phyloP scores from a whole-genome alignment of 768 basidiomycete genomes.

The Leccinum rimulosum region DNA sequence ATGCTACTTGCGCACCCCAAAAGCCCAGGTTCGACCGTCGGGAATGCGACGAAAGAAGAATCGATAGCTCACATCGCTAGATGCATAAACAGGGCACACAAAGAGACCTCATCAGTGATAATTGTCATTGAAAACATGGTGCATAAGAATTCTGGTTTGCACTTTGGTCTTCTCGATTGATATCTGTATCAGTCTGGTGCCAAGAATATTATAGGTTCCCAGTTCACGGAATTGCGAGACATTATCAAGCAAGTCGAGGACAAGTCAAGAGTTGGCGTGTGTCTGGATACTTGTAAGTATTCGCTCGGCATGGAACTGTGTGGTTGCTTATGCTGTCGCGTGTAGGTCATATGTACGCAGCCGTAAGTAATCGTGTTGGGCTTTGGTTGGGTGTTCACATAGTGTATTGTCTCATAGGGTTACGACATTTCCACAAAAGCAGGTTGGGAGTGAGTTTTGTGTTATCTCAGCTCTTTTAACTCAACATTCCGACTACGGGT shows the following conservation, averaged over 20 bases:
- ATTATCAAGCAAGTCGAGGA: constrained; percentile 73
- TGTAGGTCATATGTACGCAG: constrained; percentile 74
- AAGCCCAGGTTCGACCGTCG: constrained; percentile 84
- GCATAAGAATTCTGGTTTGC: neutral
- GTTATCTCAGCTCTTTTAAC: neutral
- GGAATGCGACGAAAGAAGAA: constrained; percentile 55
- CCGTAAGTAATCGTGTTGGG: constrained; percentile 56
- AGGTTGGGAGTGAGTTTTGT: constrained; percentile 60
- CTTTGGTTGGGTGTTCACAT: neutral
- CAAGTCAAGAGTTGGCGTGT: constrained; percentile 75
- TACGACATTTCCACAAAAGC: constrained; percentile 76
- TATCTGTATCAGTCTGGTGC: constrained; percentile 58
- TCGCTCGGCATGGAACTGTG: neutral
- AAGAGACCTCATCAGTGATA: constrained; percentile 52
- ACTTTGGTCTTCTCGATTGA: neutral
- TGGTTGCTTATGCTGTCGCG: neutral
- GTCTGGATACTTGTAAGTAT: constrained; percentile 78
- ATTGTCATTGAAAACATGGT: constrained; percentile 87
- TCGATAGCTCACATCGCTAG: constrained; percentile 66
- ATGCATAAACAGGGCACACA: constrained; percentile 73
- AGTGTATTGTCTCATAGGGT: constrained; percentile 42
- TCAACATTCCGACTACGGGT: neutral
- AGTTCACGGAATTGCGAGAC: constrained; percentile 60
- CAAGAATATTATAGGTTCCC: constrained; percentile 73
- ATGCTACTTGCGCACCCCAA: constrained; percentile 2